phyloP scores from a whole-genome alignment of 2,329 filamentous ascomycete species.

The Colletotrichum magnum region DNA sequence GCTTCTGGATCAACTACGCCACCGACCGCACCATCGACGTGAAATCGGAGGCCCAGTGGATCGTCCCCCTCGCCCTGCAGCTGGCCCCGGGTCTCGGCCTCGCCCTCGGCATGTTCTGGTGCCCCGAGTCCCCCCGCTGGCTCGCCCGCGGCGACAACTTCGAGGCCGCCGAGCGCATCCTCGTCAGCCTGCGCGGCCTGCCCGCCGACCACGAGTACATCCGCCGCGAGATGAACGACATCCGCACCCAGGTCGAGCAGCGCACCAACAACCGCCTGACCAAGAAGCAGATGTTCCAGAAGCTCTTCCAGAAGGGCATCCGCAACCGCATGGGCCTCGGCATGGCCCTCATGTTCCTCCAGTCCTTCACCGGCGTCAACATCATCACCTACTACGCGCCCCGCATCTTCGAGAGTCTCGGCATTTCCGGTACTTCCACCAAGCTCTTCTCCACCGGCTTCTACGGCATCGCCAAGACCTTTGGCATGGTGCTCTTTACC shows the following conservation, averaged over 20 bases:
- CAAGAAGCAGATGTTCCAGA: conserved; percentile 48
- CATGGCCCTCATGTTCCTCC: conserved; percentile 63
- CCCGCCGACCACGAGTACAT: conserved; percentile 42
- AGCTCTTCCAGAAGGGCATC: conserved; percentile 53
- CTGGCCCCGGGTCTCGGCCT: conserved; percentile 55
- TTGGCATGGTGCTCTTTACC: conserved; percentile 54
- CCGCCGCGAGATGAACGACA: conserved; percentile 67
- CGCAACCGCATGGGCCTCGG: conserved; percentile 64
- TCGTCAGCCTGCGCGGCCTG: conserved; percentile 52
- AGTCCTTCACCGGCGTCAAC: conserved; percentile 62
- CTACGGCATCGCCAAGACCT: conserved; percentile 55
- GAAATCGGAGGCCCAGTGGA: conserved; percentile 51
- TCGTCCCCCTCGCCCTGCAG: conserved; percentile 59
- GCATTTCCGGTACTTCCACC: conserved; percentile 49
- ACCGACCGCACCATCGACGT: conserved; percentile 40
- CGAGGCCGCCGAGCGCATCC: conserved; percentile 55
- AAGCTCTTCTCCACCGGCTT: conserved; percentile 57
- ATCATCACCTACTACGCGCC: conserved; percentile 72
- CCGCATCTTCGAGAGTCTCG: conserved; percentile 55
- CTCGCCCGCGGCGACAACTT: conserved; percentile 52
- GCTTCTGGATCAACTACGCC: conserved; percentile 57
- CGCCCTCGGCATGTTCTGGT: conserved; percentile 50
- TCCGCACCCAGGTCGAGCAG: conserved; percentile 70
- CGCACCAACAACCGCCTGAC: conserved; percentile 48
- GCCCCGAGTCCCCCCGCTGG: conserved; percentile 57